These are phyloP conservation scores for Cyclaneusma minus DNA, from an alignment of 2,329 filamentous ascomycete genomes.

Conservation along the genomic window DNA sequence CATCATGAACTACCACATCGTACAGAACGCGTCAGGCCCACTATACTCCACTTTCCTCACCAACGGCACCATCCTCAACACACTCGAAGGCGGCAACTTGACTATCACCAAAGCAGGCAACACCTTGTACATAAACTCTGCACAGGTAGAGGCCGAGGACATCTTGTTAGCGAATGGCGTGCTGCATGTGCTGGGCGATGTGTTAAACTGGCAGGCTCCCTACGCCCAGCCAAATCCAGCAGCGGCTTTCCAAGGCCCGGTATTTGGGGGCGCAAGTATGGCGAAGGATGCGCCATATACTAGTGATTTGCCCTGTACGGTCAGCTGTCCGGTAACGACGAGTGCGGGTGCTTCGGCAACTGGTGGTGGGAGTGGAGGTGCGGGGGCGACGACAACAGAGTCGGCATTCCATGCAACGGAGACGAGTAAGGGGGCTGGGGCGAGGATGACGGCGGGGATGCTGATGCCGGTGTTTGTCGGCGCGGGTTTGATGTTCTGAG, in stretches of 20 bases:
- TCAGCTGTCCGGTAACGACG: slow-evolving; percentile 22
- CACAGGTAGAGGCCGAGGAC: slow-evolving; percentile 21
- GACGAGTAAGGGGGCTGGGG: slow-evolving; percentile 4
- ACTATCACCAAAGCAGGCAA: slow-evolving; percentile 20
- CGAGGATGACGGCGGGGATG: slow-evolving; percentile 8
- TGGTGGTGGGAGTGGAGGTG: not conserved
- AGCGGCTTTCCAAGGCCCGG: slow-evolving; percentile 20
- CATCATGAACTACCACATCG: slow-evolving; percentile 20
- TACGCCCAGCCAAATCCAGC: slow-evolving; percentile 22
- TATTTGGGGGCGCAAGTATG: slow-evolving; percentile 14
- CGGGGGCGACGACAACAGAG: not conserved
- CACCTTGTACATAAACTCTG: slow-evolving; percentile 23
- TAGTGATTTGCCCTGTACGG: slow-evolving; percentile 26
- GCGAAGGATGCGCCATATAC: slow-evolving; percentile 21
- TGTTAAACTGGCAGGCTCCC: slow-evolving; percentile 27
- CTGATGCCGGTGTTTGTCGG: slow-evolving; percentile 10
- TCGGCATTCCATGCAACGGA: slow-evolving; percentile 3
- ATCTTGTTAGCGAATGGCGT: slow-evolving; percentile 21
- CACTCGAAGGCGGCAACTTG: slow-evolving; percentile 17
- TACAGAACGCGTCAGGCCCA: no score
- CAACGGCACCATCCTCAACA: slow-evolving; percentile 15
- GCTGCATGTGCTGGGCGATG: slow-evolving; percentile 22
- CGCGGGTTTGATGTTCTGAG: slow-evolving; percentile 9
- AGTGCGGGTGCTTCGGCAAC: slow-evolving; percentile 6
- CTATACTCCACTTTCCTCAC: slow-evolving; percentile 18